phyloP scores from a whole-genome alignment of 1,139 yeast species.

The Geotrichum restrictum region DNA sequence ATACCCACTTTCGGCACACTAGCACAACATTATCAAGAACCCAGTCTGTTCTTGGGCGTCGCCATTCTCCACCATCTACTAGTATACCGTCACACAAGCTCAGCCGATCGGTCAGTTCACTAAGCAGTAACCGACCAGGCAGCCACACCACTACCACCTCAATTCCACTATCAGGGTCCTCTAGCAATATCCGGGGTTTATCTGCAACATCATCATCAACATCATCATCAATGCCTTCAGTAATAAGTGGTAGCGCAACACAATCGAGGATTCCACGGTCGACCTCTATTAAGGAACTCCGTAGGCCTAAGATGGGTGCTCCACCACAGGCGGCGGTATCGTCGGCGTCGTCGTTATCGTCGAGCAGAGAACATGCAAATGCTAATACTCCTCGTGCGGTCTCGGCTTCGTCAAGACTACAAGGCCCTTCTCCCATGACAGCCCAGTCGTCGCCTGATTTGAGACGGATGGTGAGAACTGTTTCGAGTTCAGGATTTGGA shows the following conservation, averaged over 20 bases:
- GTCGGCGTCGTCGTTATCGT: too few species aligned
- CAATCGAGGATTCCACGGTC: constrained; percentile 15
- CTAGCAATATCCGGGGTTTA: not conserved
- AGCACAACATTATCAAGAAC: not conserved
- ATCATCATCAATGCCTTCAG: too few species aligned
- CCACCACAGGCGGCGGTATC: too few species aligned
- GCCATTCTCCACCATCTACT: not conserved
- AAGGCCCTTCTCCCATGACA: not conserved
- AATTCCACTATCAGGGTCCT: not conserved
- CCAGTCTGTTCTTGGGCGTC: not conserved
- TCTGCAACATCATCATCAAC: not conserved
- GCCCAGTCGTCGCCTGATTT: not conserved
- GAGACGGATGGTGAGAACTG: not conserved
- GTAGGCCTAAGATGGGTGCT: not conserved
- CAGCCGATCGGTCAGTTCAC: too few species aligned
- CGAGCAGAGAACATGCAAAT: too few species aligned
- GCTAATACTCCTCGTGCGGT: not conserved
- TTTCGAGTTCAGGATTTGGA: too few species aligned
- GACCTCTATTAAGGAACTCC: not conserved
- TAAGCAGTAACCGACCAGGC: too few species aligned
- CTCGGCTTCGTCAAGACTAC: not conserved
- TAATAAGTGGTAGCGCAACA: not conserved
- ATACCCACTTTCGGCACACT: not conserved
- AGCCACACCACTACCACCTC: too few species aligned
- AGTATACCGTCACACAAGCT: not conserved